These are phyloP conservation scores for Wickerhamomyces bovis DNA, from an alignment of 805 yeast genomes.

Conservation along the genomic window DNA sequence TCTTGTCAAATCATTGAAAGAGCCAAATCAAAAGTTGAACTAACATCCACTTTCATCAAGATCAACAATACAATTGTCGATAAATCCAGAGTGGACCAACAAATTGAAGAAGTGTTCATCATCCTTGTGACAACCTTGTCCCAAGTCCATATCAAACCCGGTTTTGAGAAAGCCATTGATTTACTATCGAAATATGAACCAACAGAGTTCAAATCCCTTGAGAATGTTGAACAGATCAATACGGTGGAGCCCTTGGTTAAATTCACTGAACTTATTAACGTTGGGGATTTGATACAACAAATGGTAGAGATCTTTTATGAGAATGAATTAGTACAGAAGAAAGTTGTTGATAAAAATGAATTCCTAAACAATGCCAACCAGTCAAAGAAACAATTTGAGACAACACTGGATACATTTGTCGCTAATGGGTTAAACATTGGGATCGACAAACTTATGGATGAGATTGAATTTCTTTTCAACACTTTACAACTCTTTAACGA, in stretches of 20 bases:
- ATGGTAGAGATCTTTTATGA: conserved; percentile 88
- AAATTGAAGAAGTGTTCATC: conserved; percentile 61
- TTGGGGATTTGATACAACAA: conserved; percentile 88
- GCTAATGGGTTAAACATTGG: conserved; percentile 94
- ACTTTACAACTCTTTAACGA: conserved; percentile 55
- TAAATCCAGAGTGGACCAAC: conserved; percentile 24
- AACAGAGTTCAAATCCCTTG: conserved; percentile 28
- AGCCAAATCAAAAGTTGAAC: conserved; percentile 57
- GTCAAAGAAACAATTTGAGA: conserved; percentile 76
- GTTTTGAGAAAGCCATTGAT: conserved; percentile 74
- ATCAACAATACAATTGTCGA: conserved; percentile 27
- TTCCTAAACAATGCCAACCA: conserved; percentile 73
- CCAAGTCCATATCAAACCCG: conserved; percentile 70
- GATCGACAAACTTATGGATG: conserved; percentile 79
- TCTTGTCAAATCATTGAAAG: conserved; percentile 64
- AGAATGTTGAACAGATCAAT: conserved; percentile 23
- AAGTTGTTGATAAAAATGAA: conserved; percentile 67
- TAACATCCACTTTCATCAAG: conserved; percentile 44
- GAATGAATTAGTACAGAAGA: conserved; percentile 59
- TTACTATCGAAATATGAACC: conserved; percentile 73
- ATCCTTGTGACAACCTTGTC: conserved; percentile 59
- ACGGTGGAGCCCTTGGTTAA: conserved; percentile 79
- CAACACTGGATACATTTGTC: conserved; percentile 75
- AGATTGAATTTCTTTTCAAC: conserved; percentile 57
- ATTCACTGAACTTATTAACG: conserved; percentile 85